Evolutionary conservation across 345 rosid genomes (phyloP), one percentile per base, ranked within the genome.

Genomic region (Citrus sp.): DNA sequence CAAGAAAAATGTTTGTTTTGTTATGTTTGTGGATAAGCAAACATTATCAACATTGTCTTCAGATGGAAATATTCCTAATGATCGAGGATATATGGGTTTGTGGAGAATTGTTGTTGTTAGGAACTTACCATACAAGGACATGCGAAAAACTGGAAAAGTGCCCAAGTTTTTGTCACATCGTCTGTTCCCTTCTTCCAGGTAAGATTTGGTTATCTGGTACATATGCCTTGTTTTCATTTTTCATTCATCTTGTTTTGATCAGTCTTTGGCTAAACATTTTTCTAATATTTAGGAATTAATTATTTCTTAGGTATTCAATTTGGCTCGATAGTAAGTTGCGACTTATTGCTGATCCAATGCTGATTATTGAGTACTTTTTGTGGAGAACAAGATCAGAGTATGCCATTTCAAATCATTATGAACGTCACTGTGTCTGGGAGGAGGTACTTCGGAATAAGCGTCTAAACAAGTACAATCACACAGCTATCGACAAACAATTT

Each of bases 271-370:
- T 69, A 28, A 13, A 21, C 67, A 55, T 70, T 67, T 78, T 72
- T 40, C 66, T 68, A 32, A 67, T 72, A 49, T 54, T 74, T 72
- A 61, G 1, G 51, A 46, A 46, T 46, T 46, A 46, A 46, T 46
- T 46, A 46, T 32, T 46, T 83, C 38, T 66, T 85, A 95, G 98
- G 83, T 96, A 94, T 86, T 96, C 99, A 4, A 90, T 94, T 79
- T 96, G 99, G 99, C 79, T 96, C 66, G 98, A 96, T 74, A 92
- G 98, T 86, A 96, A 96, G 87, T 84, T 92, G 95, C 89, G 98
- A 76, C 98, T 96, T 64, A 80, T 81, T 63, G 80, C 88, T 71
- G 98, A 96, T 82, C 99, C 97, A 25, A 85, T 94, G 87, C 77
- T 88, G 73, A 87, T 96, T 35, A 85, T 96, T 65, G 98, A 96